phyloP scores from a whole-genome alignment of 176 grass and related monocot species.

The Triticum monococcum region DNA sequence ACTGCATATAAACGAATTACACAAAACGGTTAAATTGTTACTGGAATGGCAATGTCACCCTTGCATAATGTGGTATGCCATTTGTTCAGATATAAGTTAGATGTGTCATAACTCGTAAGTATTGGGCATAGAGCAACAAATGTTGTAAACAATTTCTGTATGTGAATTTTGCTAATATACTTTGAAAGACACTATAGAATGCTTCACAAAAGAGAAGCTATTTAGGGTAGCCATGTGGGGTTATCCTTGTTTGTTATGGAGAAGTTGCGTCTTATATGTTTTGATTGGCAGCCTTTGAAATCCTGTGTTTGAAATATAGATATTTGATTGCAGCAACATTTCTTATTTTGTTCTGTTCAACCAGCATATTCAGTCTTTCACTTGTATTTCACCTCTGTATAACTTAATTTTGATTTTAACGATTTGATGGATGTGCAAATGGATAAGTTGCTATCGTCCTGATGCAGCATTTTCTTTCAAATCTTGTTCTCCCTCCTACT shows the following conservation, averaged over 20 bases:
- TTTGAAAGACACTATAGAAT: neutral
- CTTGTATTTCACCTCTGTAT: neutral
- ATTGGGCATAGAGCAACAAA: neutral
- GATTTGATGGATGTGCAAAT: neutral
- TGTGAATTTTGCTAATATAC: conserved; percentile 1
- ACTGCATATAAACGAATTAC: conserved; percentile 4
- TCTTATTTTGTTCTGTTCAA: conserved; percentile 6
- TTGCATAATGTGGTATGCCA: neutral
- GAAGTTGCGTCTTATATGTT: neutral
- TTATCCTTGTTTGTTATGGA: neutral
- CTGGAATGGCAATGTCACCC: neutral
- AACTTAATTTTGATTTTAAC: neutral
- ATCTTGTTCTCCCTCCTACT: conserved; percentile 20
- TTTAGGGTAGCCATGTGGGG: neutral
- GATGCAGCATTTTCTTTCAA: conserved; percentile 1
- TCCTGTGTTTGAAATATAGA: neutral
- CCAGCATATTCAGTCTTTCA: conserved; percentile 4
- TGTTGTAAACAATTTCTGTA: neutral
- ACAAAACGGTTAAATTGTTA: neutral
- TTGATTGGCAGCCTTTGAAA: neutral
- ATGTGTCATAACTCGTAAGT: neutral
- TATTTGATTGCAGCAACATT: neutral
- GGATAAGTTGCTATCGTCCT: neutral
- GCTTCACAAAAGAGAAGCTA: too few species aligned
- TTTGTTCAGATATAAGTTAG: conserved; percentile 9